Conservation (phyloP, 2,329 filamentous ascomycete genomes). For the Thelonectria blattea region DNA sequence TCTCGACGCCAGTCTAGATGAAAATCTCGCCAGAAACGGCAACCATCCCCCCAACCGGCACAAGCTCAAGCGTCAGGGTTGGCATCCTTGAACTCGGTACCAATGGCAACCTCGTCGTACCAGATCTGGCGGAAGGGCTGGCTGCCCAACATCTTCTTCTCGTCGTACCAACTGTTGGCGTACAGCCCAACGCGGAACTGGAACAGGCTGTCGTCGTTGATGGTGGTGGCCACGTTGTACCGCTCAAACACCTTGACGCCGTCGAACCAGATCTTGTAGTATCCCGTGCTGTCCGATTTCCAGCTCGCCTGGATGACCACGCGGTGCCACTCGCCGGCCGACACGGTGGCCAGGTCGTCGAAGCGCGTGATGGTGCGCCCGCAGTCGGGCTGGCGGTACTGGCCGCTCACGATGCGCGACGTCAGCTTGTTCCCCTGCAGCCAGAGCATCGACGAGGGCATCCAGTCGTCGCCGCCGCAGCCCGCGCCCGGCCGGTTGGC, state of each 20-base stretch:
- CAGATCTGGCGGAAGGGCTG: slow-evolving; percentile 55
- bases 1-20: not conserved
- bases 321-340: slow-evolving; percentile 53
- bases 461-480: slow-evolving; percentile 52
- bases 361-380: slow-evolving; percentile 28
- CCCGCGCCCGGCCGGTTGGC: slow-evolving; percentile 51
- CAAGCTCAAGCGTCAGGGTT: slow-evolving; percentile 18
- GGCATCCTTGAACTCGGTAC: slow-evolving; percentile 43
- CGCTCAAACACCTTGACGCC: slow-evolving; percentile 51
- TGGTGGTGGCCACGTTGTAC: slow-evolving; percentile 50
- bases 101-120: slow-evolving; percentile 56
- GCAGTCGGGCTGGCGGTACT: slow-evolving; percentile 38
- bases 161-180: slow-evolving; percentile 57
- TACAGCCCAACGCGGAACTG: slow-evolving; percentile 56
- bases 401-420: slow-evolving; percentile 45
- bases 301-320: slow-evolving; percentile 54
- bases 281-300: slow-evolving; percentile 51
- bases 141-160: slow-evolving; percentile 45
- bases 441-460: slow-evolving; percentile 57
- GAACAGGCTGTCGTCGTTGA: slow-evolving; percentile 51
- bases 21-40: slow-evolving; percentile 41
- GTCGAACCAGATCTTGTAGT: slow-evolving; percentile 55
- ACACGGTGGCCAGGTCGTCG: slow-evolving; percentile 46
- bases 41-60: slow-evolving; percentile 13
- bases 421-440: slow-evolving; percentile 50